Evolutionary conservation across 2,329 filamentous ascomycete genomes (phyloP).

Genomic region (Bipolaris oryzae): DNA sequence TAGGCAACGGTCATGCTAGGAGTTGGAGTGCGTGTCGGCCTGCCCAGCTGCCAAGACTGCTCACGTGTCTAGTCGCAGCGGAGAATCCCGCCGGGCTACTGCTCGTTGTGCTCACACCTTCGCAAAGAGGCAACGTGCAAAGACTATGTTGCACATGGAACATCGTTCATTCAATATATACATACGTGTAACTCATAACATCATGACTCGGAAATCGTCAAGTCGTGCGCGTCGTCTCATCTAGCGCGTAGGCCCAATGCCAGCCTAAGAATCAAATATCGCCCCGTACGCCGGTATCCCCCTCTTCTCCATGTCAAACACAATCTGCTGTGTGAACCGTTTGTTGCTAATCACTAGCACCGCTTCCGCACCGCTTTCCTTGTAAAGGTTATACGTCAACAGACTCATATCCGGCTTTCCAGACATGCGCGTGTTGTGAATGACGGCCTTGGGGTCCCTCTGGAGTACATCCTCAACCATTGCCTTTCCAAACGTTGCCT

Average conservation of each 20-base stretch:
- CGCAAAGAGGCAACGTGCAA: neutral
- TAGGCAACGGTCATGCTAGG: neutral
- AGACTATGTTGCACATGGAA: neutral
- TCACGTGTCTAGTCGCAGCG: constrained; percentile 5
- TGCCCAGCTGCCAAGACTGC: constrained; percentile 5
- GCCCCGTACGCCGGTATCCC: constrained; percentile 73
- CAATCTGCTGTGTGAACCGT: constrained; percentile 68
- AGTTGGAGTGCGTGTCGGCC: neutral
- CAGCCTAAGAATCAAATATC: constrained; percentile 68
- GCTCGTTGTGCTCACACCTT: neutral
- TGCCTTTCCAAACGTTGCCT: constrained; percentile 67
- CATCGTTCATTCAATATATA: neutral
- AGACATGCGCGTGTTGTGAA: constrained; percentile 68
- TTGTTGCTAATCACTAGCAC: constrained; percentile 77
- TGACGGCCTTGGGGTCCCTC: constrained; percentile 67
- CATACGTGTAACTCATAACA: neutral
- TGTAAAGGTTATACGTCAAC: constrained; percentile 61
- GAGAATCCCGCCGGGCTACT: neutral
- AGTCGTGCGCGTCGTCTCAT: neutral
- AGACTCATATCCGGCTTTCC: constrained; percentile 69
- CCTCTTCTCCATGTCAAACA: constrained; percentile 70
- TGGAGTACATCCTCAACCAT: constrained; percentile 64
- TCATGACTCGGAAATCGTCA: constrained; percentile 2
- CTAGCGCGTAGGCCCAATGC: neutral
- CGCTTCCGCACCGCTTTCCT: constrained; percentile 64